A percentile compares a stretch with the other conserved stretches of the same genome.
Evolutionary conservation across 2,329 filamentous ascomycete species (phyloP).

Genomic region (Gremmenia infestans): DNA sequence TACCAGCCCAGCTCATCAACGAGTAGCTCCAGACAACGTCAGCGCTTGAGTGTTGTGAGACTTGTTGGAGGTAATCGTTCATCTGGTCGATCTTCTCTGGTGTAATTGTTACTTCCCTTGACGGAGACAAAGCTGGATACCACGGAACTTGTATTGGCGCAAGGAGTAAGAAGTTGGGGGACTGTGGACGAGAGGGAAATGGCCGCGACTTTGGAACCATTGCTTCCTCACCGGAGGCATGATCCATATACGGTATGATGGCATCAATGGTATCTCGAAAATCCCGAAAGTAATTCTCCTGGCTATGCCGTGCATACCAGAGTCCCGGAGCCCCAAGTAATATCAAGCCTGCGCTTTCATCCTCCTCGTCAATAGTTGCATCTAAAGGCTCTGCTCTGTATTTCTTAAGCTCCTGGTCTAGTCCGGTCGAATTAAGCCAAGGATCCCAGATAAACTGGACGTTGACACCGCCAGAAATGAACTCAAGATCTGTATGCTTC

Average conservation of each 20-base stretch:
- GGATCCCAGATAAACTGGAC: constrained; percentile 60
- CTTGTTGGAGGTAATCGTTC: constrained; percentile 45
- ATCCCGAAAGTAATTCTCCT: constrained; percentile 38
- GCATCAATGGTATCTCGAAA: constrained; percentile 44
- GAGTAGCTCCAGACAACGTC: constrained; percentile 48
- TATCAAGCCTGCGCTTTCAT: constrained; percentile 40
- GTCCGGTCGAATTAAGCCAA: constrained; percentile 47
- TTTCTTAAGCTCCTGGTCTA: constrained; percentile 37
- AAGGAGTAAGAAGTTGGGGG: constrained; percentile 27
- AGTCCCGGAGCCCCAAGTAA: constrained; percentile 50
- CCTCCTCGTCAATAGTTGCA: constrained; percentile 17
- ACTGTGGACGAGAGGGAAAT: constrained; percentile 17
- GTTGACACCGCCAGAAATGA: constrained; percentile 40
- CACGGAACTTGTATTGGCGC: constrained; percentile 32
- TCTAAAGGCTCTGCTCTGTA: constrained; percentile 29
- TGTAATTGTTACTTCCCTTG: constrained; percentile 39
- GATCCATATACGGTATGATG: constrained; percentile 37
- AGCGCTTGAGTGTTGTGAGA: constrained; percentile 36
- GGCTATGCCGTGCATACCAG: constrained; percentile 49
- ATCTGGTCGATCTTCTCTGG: constrained; percentile 46
- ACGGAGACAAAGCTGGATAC: constrained; percentile 28
- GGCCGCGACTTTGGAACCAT: constrained; percentile 15
- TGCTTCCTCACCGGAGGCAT: constrained; percentile 24
- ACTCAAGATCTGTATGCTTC: constrained; percentile 42
- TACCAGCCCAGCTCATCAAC: constrained; percentile 39